Evolutionary conservation across 139 green algal genomes (phyloP).

Genomic region (Chlamydomonas applanata): DNA sequence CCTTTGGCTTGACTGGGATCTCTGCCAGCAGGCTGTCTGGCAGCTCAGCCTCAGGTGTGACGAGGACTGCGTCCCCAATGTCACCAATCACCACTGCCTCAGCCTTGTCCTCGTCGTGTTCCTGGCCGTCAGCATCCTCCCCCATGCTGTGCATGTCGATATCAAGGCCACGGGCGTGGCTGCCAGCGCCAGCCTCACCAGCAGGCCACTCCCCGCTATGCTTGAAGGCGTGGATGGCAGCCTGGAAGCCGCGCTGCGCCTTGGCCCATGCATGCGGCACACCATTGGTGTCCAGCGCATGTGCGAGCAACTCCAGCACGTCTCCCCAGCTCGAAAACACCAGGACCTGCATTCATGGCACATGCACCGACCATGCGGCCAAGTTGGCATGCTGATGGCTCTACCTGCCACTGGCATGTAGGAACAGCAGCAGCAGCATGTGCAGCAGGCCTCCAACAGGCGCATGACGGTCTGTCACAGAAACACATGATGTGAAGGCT

Average conservation of each 20-base stretch:
- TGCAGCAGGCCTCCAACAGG: background rate
- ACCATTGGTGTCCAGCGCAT: conserved; percentile 59
- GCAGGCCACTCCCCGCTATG: background rate
- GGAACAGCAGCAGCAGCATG: too few relatives aligned
- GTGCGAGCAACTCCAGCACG: conserved; percentile 73
- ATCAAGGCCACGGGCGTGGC: too few relatives aligned
- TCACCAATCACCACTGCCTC: background rate
- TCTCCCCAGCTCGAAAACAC: conserved; percentile 83
- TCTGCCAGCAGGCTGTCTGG: too few relatives aligned
- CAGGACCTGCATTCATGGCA: conserved; percentile 63
- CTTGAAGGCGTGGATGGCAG: conserved; percentile 60
- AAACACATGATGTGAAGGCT: background rate
- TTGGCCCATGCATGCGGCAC: conserved; percentile 45
- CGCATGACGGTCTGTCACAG: background rate
- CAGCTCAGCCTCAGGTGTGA: too few relatives aligned
- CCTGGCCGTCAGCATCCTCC: conserved; percentile 4
- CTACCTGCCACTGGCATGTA: too few relatives aligned
- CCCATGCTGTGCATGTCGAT: background rate
- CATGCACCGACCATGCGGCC: too few relatives aligned
- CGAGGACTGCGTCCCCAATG: background rate
- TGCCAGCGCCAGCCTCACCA: background rate
- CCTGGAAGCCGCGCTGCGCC: conserved; percentile 42
- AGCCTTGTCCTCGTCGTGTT: background rate
- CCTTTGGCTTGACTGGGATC: too few relatives aligned
- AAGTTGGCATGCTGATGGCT: too few relatives aligned